A percentile compares a stretch with the other conserved stretches of the same genome.
Evolutionary conservation across 495 filamentous ascomycete species (phyloP).

Genomic region (Neurospora pannonica): DNA sequence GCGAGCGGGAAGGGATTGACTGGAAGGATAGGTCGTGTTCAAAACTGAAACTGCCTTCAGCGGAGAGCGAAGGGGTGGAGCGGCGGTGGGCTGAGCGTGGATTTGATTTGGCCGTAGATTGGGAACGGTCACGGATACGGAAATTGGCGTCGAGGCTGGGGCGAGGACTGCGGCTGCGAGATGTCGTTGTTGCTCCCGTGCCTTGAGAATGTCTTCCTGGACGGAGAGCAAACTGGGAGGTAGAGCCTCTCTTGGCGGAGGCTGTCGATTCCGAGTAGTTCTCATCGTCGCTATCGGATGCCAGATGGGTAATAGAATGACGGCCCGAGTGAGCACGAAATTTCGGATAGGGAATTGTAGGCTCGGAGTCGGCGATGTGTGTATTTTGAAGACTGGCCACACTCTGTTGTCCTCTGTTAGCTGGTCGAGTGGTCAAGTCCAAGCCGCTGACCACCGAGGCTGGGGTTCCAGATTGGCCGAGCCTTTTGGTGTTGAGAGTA

Average conservation of each 20-base stretch:
- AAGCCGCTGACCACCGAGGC: background rate
- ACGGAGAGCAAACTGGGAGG: background rate
- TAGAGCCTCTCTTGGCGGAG: background rate
- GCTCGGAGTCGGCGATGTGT: background rate
- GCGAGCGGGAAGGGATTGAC: background rate
- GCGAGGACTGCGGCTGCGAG: background rate
- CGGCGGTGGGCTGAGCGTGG: background rate
- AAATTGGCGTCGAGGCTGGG: background rate
- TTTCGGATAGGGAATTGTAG: background rate
- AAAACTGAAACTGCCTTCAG: too few species aligned
- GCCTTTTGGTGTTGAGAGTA: background rate
- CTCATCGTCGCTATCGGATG: background rate
- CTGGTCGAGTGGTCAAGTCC: background rate
- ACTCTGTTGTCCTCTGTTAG: background rate
- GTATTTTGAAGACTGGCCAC: background rate
- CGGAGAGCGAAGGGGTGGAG: background rate
- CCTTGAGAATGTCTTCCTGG: background rate
- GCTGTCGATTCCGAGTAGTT: background rate
- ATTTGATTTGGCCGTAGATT: background rate
- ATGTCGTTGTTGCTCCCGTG: background rate
- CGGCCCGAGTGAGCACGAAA: background rate
- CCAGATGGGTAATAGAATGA: background rate
- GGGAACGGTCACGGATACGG: background rate
- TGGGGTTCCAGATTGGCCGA: background rate
- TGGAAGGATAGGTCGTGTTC: background rate